phyloP scores from a whole-genome alignment of 2,329 filamentous ascomycete genomes.

The Aspergillus puulaauensis region DNA sequence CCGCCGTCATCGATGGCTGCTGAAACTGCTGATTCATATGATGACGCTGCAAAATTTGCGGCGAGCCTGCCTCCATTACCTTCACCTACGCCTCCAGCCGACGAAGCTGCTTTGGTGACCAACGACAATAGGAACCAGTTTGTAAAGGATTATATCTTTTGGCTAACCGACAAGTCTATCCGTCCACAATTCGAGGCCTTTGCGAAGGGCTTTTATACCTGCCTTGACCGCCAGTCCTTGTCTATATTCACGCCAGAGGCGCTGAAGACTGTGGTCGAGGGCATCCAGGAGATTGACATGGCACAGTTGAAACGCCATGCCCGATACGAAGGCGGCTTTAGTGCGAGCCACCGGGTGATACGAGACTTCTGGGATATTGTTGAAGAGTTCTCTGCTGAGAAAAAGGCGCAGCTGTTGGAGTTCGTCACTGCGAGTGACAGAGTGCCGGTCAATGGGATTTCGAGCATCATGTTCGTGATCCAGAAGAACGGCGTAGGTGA shows the following conservation, averaged over 20 bases:
- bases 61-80: conserved; percentile 23
- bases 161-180: conserved; percentile 77
- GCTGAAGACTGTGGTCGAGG: conserved; percentile 79
- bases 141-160: conserved; percentile 79
- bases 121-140: conserved; percentile 75
- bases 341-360: conserved; percentile 67
- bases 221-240: conserved; percentile 69
- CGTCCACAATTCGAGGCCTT: conserved; percentile 78
- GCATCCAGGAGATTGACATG: conserved; percentile 77
- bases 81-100: conserved; percentile 32
- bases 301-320: conserved; percentile 67
- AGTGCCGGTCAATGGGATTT: conserved; percentile 81
- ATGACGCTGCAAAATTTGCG: conserved; percentile 22
- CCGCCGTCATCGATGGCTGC: conserved; percentile 24
- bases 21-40: conserved; percentile 19
- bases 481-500: conserved; percentile 71
- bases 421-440: conserved; percentile 94
- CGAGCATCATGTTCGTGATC: conserved; percentile 78
- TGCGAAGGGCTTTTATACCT: conserved; percentile 73
- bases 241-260: conserved; percentile 68
- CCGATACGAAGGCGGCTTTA: conserved; percentile 78
- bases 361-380: conserved; percentile 84
- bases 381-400: conserved; percentile 59
- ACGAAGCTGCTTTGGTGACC: conserved; percentile 72
- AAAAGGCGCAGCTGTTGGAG: conserved; percentile 76